Base-by-base conservation (phyloP, 2,329 filamentous ascomycete genomes). In the Exserohilum turcica region DNA sequence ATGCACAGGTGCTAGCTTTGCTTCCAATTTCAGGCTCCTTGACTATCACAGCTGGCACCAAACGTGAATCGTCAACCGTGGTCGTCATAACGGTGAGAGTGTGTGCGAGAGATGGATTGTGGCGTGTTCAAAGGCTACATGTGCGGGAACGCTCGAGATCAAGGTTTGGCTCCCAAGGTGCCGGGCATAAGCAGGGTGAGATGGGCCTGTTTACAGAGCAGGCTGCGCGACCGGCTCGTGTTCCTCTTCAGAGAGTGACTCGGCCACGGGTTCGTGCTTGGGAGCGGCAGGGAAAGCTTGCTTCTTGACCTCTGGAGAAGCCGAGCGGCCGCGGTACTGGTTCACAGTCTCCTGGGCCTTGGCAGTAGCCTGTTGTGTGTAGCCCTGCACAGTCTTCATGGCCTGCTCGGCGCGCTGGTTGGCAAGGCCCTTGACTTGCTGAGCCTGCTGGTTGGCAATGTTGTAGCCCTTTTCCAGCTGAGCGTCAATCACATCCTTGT, bases 401-500 rank as follows among this genome's bases (percentile, higher is more conserved):
- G 84, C 84, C 59, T 81, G 82, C 62, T 77, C 78, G 53, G 84
- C 84, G 61, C 84, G 84, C 67, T 86, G 80, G 53, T 80, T 81
- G 46, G 84, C 84, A 56, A 87, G 72, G 43, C 84, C 81, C 70
- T 81, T 82, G 62, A 86, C 74, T 67, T 87, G 85, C 52, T 75
- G 78, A 28, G 84, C 81, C 71, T 87, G 85, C 64, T 81, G 74
- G 69, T 78, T 80, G 64, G 85, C 76, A 57, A 86, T 72, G 47
- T 81, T 71, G 65, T 80, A 77, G 37, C 79, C 77, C 62, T 84
- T 79, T 62, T 80, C 75, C 44, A 87, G 75, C 62, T 87, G 83
- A 50, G 77, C 76, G 64, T 88, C 85, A 61, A 88, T 87, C 60
- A 84, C 66, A 61, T 86, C 84, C 66, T 83, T 82, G 80, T 88